These are phyloP conservation scores for Vaccinium macrocarpon DNA, from an alignment of 148 eudicot genomes.

Conservation along the genomic window DNA sequence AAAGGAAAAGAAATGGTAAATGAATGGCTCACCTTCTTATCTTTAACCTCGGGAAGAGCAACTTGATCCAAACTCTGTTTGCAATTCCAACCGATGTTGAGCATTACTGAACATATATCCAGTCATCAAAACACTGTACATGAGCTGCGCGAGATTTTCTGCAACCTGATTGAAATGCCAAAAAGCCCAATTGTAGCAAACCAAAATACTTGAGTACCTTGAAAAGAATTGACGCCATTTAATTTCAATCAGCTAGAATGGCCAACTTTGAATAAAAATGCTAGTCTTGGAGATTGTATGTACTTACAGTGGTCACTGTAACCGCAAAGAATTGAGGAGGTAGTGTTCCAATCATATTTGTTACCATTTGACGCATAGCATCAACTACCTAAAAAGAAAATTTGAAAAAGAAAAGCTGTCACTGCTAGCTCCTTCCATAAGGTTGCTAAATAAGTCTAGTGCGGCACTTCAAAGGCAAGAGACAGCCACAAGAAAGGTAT, in stretches of 20 bases:
- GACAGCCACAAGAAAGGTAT: conserved; percentile 1
- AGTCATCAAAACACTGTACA: conserved; percentile 93
- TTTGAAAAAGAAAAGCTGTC: too few species aligned
- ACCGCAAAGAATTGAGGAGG: conserved; percentile 84
- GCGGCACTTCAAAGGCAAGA: not conserved
- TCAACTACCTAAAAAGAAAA: conserved; percentile 61
- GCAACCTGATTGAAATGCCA: conserved; percentile 57
- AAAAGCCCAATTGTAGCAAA: conserved; percentile 13
- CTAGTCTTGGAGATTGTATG: not conserved
- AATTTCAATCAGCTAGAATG: conserved; percentile 9
- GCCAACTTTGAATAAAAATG: not conserved
- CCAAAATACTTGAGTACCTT: not conserved
- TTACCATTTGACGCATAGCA: conserved; percentile 89
- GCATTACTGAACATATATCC: conserved; percentile 96
- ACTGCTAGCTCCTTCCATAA: not conserved
- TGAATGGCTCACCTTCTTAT: conserved; percentile 42
- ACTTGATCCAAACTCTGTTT: conserved; percentile 81
- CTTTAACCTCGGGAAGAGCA: conserved; percentile 75
- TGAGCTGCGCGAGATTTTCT: conserved; percentile 91
- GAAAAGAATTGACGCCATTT: conserved; percentile 38
- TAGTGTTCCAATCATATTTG: conserved; percentile 86
- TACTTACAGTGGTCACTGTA: conserved; percentile 81
- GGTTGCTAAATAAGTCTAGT: not conserved
- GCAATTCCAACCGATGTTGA: conserved; percentile 74
- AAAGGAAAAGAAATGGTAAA: not conserved